phyloP scores from a whole-genome alignment of 2,329 filamentous ascomycete genomes.

The Aspergillus clavatus region DNA sequence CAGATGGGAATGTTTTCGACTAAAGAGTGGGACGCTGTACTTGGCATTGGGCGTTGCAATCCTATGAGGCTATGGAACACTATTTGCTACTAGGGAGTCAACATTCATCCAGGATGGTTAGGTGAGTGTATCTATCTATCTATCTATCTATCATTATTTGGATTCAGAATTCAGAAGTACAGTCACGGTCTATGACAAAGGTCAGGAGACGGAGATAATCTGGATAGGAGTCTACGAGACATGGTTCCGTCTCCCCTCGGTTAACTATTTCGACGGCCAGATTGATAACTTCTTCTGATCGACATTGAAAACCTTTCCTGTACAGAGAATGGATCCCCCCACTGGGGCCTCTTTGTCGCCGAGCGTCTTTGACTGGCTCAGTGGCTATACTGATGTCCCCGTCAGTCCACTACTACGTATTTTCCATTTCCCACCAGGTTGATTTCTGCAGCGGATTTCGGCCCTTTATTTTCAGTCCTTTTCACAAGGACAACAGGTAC shows the following conservation, averaged over 20 bases:
- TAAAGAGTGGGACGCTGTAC: conserved; percentile 8
- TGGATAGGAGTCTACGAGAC: no score
- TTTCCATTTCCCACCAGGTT: not conserved
- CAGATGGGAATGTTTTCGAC: conserved; percentile 8
- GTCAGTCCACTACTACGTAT: not conserved
- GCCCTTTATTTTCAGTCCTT: not conserved
- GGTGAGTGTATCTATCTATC: no score
- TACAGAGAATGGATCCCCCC: not conserved
- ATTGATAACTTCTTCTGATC: not conserved
- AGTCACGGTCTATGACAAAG: no score
- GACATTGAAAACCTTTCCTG: not conserved
- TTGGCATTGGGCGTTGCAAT: no score
- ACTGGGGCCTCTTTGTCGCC: not conserved
- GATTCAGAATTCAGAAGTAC: not conserved
- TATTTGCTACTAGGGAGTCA: no score
- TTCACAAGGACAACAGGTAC: no score
- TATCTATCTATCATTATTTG: no score
- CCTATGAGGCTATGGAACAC: not conserved
- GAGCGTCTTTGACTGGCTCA: not conserved
- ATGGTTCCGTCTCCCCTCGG: no score
- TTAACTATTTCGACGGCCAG: not conserved
- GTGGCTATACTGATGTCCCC: not conserved
- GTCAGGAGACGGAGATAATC: no score
- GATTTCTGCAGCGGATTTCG: not conserved
- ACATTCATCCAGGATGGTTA: no score